phyloP scores from a whole-genome alignment of 2,329 filamentous ascomycete genomes.

The Polychaeton citri region DNA sequence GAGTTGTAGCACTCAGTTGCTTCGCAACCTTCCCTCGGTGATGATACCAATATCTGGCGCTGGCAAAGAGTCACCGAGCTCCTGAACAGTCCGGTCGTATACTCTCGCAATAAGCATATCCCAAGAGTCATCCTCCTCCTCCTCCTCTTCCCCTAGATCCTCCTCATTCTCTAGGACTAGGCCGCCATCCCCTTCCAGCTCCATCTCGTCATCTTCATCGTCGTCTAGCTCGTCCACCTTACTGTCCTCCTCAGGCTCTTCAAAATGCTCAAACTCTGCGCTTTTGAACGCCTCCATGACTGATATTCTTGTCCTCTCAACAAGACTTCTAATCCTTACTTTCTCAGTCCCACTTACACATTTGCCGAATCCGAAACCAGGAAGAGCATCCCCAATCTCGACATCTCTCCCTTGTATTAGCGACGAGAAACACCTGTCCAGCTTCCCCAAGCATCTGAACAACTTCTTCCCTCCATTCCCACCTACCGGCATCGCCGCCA shows the following conservation, averaged over 20 bases:
- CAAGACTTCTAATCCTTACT: constrained; percentile 70
- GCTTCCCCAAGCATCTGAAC: constrained; percentile 59
- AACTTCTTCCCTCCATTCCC: constrained; percentile 49
- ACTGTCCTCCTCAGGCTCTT: constrained; percentile 21
- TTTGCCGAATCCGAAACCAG: constrained; percentile 53
- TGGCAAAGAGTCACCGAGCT: constrained; percentile 56
- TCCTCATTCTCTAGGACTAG: constrained; percentile 15
- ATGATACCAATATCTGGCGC: constrained; percentile 33
- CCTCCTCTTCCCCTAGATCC: constrained; percentile 12
- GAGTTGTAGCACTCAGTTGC: no score
- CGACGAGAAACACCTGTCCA: constrained; percentile 73
- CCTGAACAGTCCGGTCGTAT: constrained; percentile 67
- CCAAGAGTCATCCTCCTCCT: constrained; percentile 27
- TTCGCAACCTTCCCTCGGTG: constrained; percentile 27
- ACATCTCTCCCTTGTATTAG: constrained; percentile 56
- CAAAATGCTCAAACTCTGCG: constrained; percentile 32
- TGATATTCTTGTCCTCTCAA: constrained; percentile 59
- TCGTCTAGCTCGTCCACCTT: constrained; percentile 29
- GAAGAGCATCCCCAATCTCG: constrained; percentile 49
- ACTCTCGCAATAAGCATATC: constrained; percentile 62
- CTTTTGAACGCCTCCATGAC: constrained; percentile 56
- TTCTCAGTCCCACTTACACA: constrained; percentile 72
- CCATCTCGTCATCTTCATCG: constrained; percentile 26
- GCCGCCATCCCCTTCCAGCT: constrained; percentile 17
- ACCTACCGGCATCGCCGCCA: constrained; percentile 50